These are phyloP conservation scores for Metschnikowia chrysomelidarum DNA, from an alignment of 805 yeast genomes.

Conservation along the genomic window DNA sequence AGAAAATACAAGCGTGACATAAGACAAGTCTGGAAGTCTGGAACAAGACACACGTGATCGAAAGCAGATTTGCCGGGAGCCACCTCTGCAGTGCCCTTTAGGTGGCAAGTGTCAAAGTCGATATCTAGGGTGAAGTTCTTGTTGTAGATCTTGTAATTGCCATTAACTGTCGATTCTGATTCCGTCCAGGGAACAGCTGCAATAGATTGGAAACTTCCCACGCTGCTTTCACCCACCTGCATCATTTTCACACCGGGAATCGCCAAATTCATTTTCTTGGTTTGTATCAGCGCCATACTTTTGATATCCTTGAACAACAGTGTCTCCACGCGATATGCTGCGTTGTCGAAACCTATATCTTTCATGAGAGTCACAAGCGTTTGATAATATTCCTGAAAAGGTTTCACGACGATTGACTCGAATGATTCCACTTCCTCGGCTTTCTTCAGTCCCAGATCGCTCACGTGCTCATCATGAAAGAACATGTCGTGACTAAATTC, in stretches of 20 bases:
- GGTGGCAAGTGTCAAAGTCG: slow-evolving; percentile 28
- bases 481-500: slow-evolving; percentile 42
- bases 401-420: slow-evolving; percentile 32
- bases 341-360: slow-evolving; percentile 31
- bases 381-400: slow-evolving; percentile 27
- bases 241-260: slow-evolving; percentile 21
- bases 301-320: slow-evolving; percentile 36
- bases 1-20: slow-evolving; percentile 37
- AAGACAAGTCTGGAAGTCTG: slow-evolving; percentile 38
- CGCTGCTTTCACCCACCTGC: slow-evolving; percentile 14
- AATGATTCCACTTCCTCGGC: slow-evolving; percentile 25
- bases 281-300: slow-evolving; percentile 31
- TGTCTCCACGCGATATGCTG: slow-evolving; percentile 33
- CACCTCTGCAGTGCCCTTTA: slow-evolving; percentile 25
- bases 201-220: slow-evolving; percentile 24
- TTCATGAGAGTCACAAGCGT: slow-evolving; percentile 29
- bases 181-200: slow-evolving; percentile 31
- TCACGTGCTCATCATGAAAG: slow-evolving; percentile 32
- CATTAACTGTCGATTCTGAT: slow-evolving; percentile 10
- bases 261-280: slow-evolving; percentile 34
- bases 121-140: slow-evolving; percentile 30
- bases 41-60: slow-evolving; percentile 36
- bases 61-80: slow-evolving; percentile 18
- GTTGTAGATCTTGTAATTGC: slow-evolving; percentile 22
- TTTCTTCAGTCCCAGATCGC: slow-evolving; percentile 23